Conservation (phyloP, 1,284 basidiomycete genomes). For the Porogramme epimiltina region DNA sequence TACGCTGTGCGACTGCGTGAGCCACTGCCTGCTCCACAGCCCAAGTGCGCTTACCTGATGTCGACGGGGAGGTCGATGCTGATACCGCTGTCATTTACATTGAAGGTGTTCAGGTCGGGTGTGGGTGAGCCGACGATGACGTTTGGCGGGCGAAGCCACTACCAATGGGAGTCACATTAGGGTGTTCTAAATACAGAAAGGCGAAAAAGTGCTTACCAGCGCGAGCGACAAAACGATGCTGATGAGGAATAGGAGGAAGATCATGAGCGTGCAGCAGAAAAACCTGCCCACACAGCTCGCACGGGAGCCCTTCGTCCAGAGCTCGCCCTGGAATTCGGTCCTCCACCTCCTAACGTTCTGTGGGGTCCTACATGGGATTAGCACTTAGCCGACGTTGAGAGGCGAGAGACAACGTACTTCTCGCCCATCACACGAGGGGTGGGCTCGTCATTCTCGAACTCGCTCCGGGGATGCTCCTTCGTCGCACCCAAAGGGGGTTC, state of each 20-base stretch:
- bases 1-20: constrained; percentile 50
- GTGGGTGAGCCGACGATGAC: constrained; percentile 61
- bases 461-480: constrained; percentile 25
- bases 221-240: constrained; percentile 72
- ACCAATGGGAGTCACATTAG: not conserved
- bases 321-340: constrained; percentile 53
- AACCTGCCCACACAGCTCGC: constrained; percentile 62
- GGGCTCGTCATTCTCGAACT: constrained; percentile 29
- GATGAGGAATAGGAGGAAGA: constrained; percentile 62
- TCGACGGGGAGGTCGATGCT: constrained; percentile 67
- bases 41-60: constrained; percentile 43
- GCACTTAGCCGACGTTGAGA: not conserved
- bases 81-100: constrained; percentile 45
- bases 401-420: constrained; percentile 6
- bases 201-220: constrained; percentile 52
- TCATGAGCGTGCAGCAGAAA: constrained; percentile 71
- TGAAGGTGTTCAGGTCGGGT: constrained; percentile 39
- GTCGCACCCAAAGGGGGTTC: too few species aligned
- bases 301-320: constrained; percentile 66
- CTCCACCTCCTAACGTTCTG: constrained; percentile 45
- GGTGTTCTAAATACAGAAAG: not conserved
- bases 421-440: constrained; percentile 15
- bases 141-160: constrained; percentile 84
- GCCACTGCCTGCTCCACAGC: not conserved
- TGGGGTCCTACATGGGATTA: constrained; percentile 22